Evolutionary conservation across 2,329 filamentous ascomycete genomes (phyloP).

Genomic region (Sporothrix pallida): DNA sequence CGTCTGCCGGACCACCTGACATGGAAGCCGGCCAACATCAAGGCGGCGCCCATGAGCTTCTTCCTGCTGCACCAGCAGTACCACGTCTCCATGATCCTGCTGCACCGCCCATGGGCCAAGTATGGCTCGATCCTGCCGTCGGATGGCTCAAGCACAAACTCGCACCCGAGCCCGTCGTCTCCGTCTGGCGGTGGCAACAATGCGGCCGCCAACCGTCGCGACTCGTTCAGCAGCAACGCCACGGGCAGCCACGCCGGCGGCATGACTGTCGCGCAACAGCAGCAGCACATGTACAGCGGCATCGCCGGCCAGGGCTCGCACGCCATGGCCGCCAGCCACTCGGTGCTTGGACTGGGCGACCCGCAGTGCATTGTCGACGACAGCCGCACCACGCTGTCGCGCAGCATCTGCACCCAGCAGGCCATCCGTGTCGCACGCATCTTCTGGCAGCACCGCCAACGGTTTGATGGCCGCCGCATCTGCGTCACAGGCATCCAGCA

Average conservation of each 20-base stretch:
- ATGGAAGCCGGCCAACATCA: constrained; percentile 59
- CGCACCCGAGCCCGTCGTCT: constrained; percentile 44
- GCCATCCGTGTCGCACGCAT: constrained; percentile 59
- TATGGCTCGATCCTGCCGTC: constrained; percentile 50
- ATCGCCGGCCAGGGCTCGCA: not conserved
- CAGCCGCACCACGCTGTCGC: constrained; percentile 53
- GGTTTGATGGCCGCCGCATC: constrained; percentile 58
- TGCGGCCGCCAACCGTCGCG: constrained; percentile 18
- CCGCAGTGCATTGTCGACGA: constrained; percentile 48
- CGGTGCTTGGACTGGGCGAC: constrained; percentile 43
- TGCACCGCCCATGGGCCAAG: constrained; percentile 60
- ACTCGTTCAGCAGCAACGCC: constrained; percentile 29
- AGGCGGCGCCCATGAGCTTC: constrained; percentile 56
- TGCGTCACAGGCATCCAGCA: constrained; percentile 59
- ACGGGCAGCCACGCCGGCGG: constrained; percentile 6
- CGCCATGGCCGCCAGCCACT: constrained; percentile 36
- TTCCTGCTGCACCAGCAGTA: constrained; percentile 63
- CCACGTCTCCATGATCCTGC: constrained; percentile 58
- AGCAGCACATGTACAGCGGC: constrained; percentile 23
- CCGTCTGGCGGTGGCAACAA: not conserved
- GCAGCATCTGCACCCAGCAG: constrained; percentile 61
- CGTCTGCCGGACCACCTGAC: constrained; percentile 55
- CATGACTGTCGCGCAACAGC: constrained; percentile 9
- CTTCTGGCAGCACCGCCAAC: constrained; percentile 61
- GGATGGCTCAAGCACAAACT: constrained; percentile 43